A percentile compares a stretch with the other conserved stretches of the same genome.
Conservation (phyloP, 306 rosid species). For the Purshia tridentata region DNA sequence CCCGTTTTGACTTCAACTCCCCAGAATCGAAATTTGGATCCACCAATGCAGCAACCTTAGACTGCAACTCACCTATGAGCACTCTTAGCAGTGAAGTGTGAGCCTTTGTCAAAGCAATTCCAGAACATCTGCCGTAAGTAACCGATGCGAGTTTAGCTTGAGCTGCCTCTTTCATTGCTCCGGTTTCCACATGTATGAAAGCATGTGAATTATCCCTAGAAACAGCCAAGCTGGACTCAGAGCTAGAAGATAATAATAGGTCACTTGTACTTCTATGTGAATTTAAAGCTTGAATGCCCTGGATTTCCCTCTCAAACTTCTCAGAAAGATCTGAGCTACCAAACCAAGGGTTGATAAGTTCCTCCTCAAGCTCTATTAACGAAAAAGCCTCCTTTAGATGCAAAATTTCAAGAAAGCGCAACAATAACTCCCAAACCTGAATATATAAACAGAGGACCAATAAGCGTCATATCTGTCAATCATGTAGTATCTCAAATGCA, state of each 20-base stretch:
- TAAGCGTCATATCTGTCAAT: constrained; percentile 4
- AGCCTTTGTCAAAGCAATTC: constrained; percentile 82
- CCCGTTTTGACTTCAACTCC: constrained; percentile 77
- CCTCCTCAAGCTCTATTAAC: constrained; percentile 79
- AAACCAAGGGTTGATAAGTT: constrained; percentile 85
- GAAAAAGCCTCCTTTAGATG: constrained; percentile 61
- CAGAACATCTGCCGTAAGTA: constrained; percentile 72
- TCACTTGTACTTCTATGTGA: constrained; percentile 36
- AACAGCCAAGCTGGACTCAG: constrained; percentile 43
- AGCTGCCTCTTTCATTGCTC: constrained; percentile 78
- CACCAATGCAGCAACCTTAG: constrained; percentile 85
- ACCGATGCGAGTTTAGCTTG: constrained; percentile 65
- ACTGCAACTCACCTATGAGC: constrained; percentile 79
- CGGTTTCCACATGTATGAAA: constrained; percentile 81
- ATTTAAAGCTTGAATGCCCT: constrained; percentile 26
- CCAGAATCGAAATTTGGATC: constrained; percentile 97
- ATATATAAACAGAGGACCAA: constrained; percentile 17
- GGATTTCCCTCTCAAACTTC: constrained; percentile 46
- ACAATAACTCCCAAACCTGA: constrained; percentile 81
- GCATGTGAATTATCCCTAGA: constrained; percentile 49
- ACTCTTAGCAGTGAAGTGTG: constrained; percentile 80
- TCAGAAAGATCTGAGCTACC: constrained; percentile 48
- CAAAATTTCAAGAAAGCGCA: constrained; percentile 69
- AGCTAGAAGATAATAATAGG: constrained; percentile 32
- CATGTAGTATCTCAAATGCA: constrained; percentile 2